Conservation (phyloP, 139 green algal genomes). For the Tetradesmus lagerheimii region DNA sequence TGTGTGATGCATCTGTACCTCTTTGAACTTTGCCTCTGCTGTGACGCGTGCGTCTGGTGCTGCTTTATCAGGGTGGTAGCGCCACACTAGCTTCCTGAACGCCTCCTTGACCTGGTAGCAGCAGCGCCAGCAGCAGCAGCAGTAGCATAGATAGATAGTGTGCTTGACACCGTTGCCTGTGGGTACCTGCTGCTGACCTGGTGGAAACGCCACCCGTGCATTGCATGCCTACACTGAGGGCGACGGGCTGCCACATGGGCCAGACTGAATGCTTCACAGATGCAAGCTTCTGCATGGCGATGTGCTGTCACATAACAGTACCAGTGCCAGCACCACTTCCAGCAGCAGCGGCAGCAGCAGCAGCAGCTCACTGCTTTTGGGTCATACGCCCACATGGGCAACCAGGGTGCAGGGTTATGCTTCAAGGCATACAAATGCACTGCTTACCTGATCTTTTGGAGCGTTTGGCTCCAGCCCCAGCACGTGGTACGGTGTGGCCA, state of each 20-base stretch:
- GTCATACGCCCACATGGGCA: not conserved
- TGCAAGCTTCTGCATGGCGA: too few relatives aligned
- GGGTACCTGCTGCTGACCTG: not conserved
- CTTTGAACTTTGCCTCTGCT: slow-evolving; percentile 50
- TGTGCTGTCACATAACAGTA: too few relatives aligned
- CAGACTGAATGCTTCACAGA: too few relatives aligned
- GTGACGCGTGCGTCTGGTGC: not conserved
- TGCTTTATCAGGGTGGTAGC: slow-evolving; percentile 47
- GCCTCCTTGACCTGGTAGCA: slow-evolving; percentile 45
- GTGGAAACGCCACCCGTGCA: not conserved
- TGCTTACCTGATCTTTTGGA: slow-evolving; percentile 26
- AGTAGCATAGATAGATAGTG: not conserved
- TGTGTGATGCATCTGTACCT: not conserved
- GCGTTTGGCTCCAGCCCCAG: slow-evolving; percentile 29
- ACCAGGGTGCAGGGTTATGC: not conserved
- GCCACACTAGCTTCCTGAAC: slow-evolving; percentile 47
- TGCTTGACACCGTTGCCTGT: not conserved
- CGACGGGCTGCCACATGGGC: too few relatives aligned
- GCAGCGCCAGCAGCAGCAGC: not conserved
- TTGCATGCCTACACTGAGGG: not conserved
- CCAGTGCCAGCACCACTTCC: not conserved
- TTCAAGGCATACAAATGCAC: not conserved
- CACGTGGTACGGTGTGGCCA: slow-evolving; percentile 7
- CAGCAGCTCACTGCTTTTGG: not conserved
- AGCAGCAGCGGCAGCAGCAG: not conserved